These are phyloP conservation scores for Podospora conica DNA, from an alignment of 495 filamentous ascomycete species.

Conservation along the genomic window DNA sequence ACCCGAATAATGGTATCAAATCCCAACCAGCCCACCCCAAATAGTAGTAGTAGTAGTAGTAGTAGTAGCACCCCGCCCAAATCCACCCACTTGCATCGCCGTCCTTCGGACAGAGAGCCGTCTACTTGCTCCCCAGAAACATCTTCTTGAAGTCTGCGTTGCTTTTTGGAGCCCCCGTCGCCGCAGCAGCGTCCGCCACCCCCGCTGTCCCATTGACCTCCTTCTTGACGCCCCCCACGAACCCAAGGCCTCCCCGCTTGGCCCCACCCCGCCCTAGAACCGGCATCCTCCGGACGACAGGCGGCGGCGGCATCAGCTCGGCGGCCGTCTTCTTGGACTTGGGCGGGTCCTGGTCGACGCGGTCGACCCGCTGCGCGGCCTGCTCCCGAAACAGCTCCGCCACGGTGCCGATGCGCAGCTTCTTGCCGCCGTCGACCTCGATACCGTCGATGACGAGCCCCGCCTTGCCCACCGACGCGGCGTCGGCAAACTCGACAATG, in stretches of 20 bases:
- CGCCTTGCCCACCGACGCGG: slow-evolving; percentile 67
- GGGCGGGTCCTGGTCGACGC: slow-evolving; percentile 39
- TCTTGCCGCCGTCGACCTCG: slow-evolving; percentile 59
- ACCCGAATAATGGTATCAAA: neutral
- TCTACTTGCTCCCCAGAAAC: slow-evolving; percentile 7
- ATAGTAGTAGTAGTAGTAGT: neutral
- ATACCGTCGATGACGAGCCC: slow-evolving; percentile 64
- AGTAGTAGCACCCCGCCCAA: neutral
- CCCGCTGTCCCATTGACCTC: slow-evolving; percentile 26
- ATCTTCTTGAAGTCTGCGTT: slow-evolving; percentile 47
- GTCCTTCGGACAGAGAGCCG: neutral
- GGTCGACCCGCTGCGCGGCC: slow-evolving; percentile 47
- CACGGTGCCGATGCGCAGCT: slow-evolving; percentile 61
- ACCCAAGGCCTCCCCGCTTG: slow-evolving; percentile 51
- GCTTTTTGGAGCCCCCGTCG: slow-evolving; percentile 49
- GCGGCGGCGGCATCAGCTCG: slow-evolving; percentile 46
- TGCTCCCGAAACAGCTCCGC: slow-evolving; percentile 60
- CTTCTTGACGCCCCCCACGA: slow-evolving; percentile 31
- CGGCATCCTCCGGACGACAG: slow-evolving; percentile 55
- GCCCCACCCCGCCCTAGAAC: slow-evolving; percentile 45
- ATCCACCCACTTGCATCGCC: neutral
- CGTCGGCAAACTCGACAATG: slow-evolving; percentile 71
- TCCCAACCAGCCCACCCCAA: neutral
- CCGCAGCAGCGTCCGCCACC: slow-evolving; percentile 20
- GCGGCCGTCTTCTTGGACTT: slow-evolving; percentile 29